Evolutionary conservation across 768 basidiomycete genomes (phyloP), one percentile per base, ranked within the genome.

Genomic region (Amyloporia xantha): DNA sequence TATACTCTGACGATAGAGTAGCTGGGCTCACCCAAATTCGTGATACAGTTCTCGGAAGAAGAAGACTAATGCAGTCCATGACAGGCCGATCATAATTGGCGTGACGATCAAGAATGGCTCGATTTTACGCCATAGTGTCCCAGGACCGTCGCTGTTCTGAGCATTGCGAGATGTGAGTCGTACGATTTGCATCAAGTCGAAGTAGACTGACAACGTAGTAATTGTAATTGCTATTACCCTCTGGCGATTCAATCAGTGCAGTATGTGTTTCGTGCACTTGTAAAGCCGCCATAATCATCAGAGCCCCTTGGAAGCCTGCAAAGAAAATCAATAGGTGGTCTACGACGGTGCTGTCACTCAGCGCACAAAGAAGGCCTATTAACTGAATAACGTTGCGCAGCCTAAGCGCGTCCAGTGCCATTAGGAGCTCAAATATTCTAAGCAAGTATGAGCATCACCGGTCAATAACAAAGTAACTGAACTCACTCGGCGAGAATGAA

Each of bases 401-500:
- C 24, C 83, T 75, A 27, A 92, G 71, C n/a, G 90, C 90, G 70
- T 92, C 90, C 53, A 83, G 77, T 2, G 86, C 85, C 76, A 92
- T 85, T 48, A 82, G 67, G 5, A 90, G 66, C 58, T 91, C 87
- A 53, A 92, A 92, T 1, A 90, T 49, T 64, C 89, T 91, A 50
- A 15, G 47, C 33, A 27, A 25, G 11, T 36, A 15, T 50, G 11
- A 56, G 44, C 15, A 57, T 36, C 28, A 27, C 35, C 27, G 25
- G 37, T 17, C 12, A 9, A 20, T 19, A 41, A 15, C 25, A 23
- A 7, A 44, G 25, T 9, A 39, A n/a, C 41, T 28, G 41, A 11
- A 13, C 78, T 44, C 62, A 90, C 89, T 87, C 88, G 49, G 86
- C 90, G 9, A 92, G 71, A 21, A 82, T 81, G 63, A 91, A 92